Evolutionary conservation across 768 basidiomycete genomes (phyloP).

Genomic region (Amyloporia xantha): DNA sequence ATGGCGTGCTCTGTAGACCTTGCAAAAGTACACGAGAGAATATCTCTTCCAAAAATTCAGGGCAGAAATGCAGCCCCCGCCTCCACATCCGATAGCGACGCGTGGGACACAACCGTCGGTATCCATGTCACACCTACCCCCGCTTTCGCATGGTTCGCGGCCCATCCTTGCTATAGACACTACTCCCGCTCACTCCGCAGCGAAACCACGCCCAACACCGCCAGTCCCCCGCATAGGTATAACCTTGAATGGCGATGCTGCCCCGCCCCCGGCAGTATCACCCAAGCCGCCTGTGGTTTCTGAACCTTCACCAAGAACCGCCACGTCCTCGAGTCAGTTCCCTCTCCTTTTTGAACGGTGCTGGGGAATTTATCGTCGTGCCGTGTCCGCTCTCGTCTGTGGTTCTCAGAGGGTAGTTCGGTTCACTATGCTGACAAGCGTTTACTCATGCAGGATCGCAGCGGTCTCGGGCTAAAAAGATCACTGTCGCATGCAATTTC

Average conservation of each 20-base stretch:
- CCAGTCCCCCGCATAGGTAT: constrained; percentile 16
- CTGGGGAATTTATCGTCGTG: constrained; percentile 1
- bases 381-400: constrained; percentile 3
- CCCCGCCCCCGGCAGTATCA: constrained; percentile 6
- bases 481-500: constrained; percentile 86
- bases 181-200: constrained; percentile 36
- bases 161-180: constrained; percentile 62
- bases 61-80: constrained; percentile 17
- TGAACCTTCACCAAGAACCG: constrained; percentile 25
- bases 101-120: constrained; percentile 13
- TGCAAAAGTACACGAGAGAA: constrained; percentile 80
- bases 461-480: constrained; percentile 75
- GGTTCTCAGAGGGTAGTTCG: not conserved
- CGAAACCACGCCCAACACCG: constrained; percentile 36
- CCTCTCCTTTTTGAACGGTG: constrained; percentile 5
- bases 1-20: constrained; percentile 40
- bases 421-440: constrained; percentile 15
- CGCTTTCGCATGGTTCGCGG: constrained; percentile 35
- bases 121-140: constrained; percentile 18
- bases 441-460: constrained; percentile 39
- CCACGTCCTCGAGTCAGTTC: constrained; percentile 33
- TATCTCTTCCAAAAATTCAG: constrained; percentile 76
- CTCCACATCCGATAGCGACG: constrained; percentile 2
- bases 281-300: constrained; percentile 9
- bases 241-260: constrained; percentile 12